Evolutionary conservation across 2,329 filamentous ascomycete species (phyloP).

Genomic region (Xylaria sp.): DNA sequence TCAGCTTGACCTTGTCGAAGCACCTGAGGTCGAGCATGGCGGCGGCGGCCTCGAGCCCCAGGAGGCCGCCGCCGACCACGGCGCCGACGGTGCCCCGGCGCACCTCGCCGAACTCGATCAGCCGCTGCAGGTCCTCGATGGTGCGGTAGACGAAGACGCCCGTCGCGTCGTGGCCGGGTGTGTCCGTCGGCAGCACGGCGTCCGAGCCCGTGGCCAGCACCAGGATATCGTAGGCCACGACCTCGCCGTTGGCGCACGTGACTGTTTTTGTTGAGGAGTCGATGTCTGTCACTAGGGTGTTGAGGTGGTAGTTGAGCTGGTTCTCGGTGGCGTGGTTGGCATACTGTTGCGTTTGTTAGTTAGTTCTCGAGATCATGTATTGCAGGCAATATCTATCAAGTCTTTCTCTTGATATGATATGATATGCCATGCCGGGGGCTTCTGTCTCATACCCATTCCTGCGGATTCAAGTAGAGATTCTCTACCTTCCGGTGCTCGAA

Average conservation of each 20-base stretch:
- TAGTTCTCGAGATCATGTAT: too few species aligned
- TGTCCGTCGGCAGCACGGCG: conserved; percentile 76
- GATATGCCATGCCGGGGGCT: neutral
- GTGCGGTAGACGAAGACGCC: conserved; percentile 92
- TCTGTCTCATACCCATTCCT: conserved; percentile 73
- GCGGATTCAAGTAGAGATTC: conserved; percentile 86
- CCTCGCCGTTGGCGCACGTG: conserved; percentile 74
- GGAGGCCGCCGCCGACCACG: conserved; percentile 84
- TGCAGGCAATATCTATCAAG: neutral
- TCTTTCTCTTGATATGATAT: neutral
- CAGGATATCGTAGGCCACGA: conserved; percentile 80
- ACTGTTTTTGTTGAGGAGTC: conserved; percentile 73
- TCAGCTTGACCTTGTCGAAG: conserved; percentile 78
- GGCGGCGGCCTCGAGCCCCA: conserved; percentile 90
- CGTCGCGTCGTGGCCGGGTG: conserved; percentile 80
- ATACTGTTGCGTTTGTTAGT: conserved; percentile 63
- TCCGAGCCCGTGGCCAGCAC: conserved; percentile 89
- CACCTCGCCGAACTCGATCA: conserved; percentile 77
- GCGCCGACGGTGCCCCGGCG: conserved; percentile 76
- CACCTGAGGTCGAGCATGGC: conserved; percentile 88
- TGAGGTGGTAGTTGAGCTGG: conserved; percentile 78
- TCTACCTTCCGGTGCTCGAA: conserved; percentile 88
- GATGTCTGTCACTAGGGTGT: conserved; percentile 77
- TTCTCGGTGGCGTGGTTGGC: conserved; percentile 69
- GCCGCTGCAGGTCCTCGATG: conserved; percentile 80